These are phyloP conservation scores for Arxiozyma slooffiae DNA, from an alignment of 1,139 yeast species.

Conservation along the genomic window DNA sequence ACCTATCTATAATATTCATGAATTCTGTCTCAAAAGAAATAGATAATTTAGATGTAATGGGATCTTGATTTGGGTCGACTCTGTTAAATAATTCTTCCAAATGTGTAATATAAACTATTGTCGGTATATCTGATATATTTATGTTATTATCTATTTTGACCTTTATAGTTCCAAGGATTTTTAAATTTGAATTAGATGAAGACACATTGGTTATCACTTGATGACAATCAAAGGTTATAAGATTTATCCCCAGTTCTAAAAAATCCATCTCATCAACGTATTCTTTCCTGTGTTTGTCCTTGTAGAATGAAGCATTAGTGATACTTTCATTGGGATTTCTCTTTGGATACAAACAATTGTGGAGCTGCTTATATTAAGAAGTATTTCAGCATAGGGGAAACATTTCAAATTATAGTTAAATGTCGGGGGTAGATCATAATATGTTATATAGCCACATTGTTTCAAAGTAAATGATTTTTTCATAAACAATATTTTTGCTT, in stretches of 20 bases:
- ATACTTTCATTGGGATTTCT: slow-evolving; percentile 40
- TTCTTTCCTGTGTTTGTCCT: slow-evolving; percentile 75
- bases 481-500: slow-evolving; percentile 16
- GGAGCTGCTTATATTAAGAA: slow-evolving; percentile 44
- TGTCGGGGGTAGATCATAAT: slow-evolving; percentile 32
- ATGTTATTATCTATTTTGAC: slow-evolving; percentile 65
- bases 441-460: slow-evolving; percentile 41
- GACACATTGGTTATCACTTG: slow-evolving; percentile 39
- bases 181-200: slow-evolving; percentile 62
- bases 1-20: slow-evolving; percentile 49
- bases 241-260: slow-evolving; percentile 53
- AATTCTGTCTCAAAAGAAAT: slow-evolving; percentile 52
- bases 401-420: slow-evolving; percentile 30
- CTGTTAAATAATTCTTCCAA: slow-evolving; percentile 64
- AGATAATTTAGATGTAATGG: slow-evolving; percentile 31
- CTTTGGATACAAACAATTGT: slow-evolving; percentile 32
- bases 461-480: slow-evolving; percentile 12
- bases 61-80: slow-evolving; percentile 53
- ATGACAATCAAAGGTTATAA: slow-evolving; percentile 62
- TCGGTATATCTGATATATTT: slow-evolving; percentile 30
- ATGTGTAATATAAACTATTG: slow-evolving; percentile 55
- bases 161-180: slow-evolving; percentile 64
- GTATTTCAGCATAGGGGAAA: slow-evolving; percentile 45
- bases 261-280: slow-evolving; percentile 50
- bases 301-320: slow-evolving; percentile 58